Evolutionary conservation across 257 asterid species (phyloP).

Genomic region (Capsicum chinense): DNA sequence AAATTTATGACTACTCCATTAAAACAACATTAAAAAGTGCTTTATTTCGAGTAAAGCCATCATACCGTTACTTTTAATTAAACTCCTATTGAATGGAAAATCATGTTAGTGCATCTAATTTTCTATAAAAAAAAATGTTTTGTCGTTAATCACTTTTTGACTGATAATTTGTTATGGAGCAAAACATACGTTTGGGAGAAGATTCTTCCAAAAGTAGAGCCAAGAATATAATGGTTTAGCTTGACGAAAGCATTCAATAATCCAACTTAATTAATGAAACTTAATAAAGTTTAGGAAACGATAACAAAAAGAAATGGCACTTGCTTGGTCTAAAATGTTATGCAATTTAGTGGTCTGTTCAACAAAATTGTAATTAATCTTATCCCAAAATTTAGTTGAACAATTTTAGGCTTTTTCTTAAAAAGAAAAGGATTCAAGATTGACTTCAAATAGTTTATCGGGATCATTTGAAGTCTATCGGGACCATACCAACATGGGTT

Average conservation of each 20-base stretch:
- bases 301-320: neutral
- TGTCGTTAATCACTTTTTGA: slow-evolving; percentile 27
- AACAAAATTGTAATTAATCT: slow-evolving; percentile 20
- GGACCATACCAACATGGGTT: too few relatives aligned
- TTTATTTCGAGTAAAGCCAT: neutral
- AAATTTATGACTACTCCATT: neutral
- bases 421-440: neutral
- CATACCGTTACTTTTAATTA: neutral
- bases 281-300: neutral
- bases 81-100: neutral
- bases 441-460: neutral
- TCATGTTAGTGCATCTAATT: neutral
- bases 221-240: neutral
- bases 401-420: neutral
- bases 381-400: slow-evolving; percentile 7
- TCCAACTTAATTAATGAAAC: neutral
- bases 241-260: slow-evolving; percentile 22
- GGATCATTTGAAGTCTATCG: too few relatives aligned
- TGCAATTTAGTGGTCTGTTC: slow-evolving; percentile 28
- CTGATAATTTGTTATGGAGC: slow-evolving; percentile 14
- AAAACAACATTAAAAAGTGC: neutral
- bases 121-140: neutral
- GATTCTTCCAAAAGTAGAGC: neutral
- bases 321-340: neutral
- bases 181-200: slow-evolving; percentile 3